A percentile compares a stretch with the other conserved stretches of the same genome.
These are phyloP conservation scores for Leccinellum albellum DNA, from an alignment of 768 basidiomycete species.

Conservation along the genomic window DNA sequence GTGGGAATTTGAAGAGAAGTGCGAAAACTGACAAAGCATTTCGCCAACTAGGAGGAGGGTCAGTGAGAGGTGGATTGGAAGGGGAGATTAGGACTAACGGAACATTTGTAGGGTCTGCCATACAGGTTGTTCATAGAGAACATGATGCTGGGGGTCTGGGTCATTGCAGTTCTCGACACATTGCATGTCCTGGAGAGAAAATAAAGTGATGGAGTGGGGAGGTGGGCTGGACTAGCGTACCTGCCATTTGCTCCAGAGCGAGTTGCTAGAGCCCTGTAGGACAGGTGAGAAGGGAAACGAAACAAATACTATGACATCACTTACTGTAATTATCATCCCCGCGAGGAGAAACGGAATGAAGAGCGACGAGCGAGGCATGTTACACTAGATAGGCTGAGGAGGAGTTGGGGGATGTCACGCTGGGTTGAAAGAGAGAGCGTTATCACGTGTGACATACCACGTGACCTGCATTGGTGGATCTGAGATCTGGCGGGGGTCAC, in stretches of 20 bases:
- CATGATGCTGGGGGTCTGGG: constrained; percentile 53
- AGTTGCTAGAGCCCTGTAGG: constrained; percentile 70
- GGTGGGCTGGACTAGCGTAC: constrained; percentile 29
- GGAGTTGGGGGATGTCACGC: constrained; percentile 7
- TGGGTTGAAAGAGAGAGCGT: not conserved
- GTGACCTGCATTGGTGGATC: constrained; percentile 20
- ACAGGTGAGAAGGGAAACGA: not conserved
- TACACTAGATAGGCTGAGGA: not conserved
- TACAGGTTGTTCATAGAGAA: constrained; percentile 92
- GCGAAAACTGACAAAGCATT: constrained; percentile 71
- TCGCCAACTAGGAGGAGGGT: constrained; percentile 73
- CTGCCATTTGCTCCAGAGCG: constrained; percentile 84
- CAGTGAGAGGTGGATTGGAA: constrained; percentile 14
- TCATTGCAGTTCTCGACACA: constrained; percentile 90
- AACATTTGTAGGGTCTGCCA: constrained; percentile 93
- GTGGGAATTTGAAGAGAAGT: constrained; percentile 17
- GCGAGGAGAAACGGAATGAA: constrained; percentile 78
- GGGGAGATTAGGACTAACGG: constrained; percentile 45
- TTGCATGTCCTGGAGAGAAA: constrained; percentile 78
- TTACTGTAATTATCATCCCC: constrained; percentile 89
- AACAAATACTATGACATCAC: constrained; percentile 4
- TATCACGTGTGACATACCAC: constrained; percentile 21
- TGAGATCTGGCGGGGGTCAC: constrained; percentile 25
- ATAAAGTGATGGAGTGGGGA: not conserved
- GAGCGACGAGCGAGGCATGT: constrained; percentile 59